phyloP scores from a whole-genome alignment of 345 rosid genomes.

The Euphorbia peplus region DNA sequence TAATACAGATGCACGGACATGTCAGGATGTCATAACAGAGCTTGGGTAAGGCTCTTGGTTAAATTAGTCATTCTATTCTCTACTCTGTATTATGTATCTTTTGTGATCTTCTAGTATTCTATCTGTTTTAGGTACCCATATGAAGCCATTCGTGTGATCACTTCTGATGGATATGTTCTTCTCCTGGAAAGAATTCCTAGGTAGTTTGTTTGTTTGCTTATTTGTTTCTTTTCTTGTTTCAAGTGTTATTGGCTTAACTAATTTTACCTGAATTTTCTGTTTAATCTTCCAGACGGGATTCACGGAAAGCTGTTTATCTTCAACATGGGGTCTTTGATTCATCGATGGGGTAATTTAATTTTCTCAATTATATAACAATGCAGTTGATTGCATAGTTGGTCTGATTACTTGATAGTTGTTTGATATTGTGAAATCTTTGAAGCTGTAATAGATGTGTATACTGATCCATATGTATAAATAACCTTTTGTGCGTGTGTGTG shows the following conservation, averaged over 20 bases:
- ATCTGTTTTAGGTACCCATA: constrained; percentile 68
- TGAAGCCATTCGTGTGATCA: constrained; percentile 85
- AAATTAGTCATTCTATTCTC: neutral
- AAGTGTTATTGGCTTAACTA: constrained; percentile 15
- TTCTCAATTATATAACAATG: neutral
- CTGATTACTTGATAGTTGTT: neutral
- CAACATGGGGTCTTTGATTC: constrained; percentile 96
- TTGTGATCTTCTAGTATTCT: constrained; percentile 13
- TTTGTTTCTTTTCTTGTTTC: constrained; percentile 14
- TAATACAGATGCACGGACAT: constrained; percentile 91
- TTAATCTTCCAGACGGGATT: constrained; percentile 67
- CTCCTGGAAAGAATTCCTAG: constrained; percentile 95
- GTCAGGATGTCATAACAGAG: constrained; percentile 94
- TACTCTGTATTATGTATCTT: constrained; percentile 7
- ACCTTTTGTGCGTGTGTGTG: too few relatives aligned
- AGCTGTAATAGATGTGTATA: neutral
- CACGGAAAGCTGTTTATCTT: constrained; percentile 79
- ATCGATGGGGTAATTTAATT: constrained; percentile 81
- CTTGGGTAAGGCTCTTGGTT: constrained; percentile 60
- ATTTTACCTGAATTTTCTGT: constrained; percentile 24
- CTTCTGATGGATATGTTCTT: constrained; percentile 92
- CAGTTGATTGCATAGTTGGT: neutral
- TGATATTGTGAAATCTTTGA: neutral
- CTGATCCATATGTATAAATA: too few relatives aligned
- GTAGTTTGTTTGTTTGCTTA: constrained; percentile 33